Evolutionary conservation across 208 protist species (phyloP).

Genomic region (Pavlovales sp.): DNA sequence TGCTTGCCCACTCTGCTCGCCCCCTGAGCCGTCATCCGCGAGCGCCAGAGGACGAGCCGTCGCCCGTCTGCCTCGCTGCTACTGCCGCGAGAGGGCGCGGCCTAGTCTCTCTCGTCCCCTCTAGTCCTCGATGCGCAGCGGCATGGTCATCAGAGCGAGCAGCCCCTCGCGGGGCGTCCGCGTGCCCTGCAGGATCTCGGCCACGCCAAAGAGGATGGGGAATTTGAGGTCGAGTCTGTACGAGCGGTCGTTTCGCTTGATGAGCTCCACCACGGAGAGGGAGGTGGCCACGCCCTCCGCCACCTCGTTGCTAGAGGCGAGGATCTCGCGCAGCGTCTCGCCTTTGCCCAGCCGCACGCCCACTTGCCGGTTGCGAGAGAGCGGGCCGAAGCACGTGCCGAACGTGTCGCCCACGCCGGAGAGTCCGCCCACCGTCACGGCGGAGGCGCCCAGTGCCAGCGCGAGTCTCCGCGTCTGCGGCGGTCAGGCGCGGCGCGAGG

Average conservation of each 20-base stretch:
- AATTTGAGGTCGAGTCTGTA: constrained; percentile 44
- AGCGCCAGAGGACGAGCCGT: too few relatives aligned
- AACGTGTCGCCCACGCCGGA: constrained; percentile 50
- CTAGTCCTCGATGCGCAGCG: constrained; percentile 31
- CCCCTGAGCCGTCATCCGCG: too few relatives aligned
- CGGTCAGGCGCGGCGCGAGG: too few relatives aligned
- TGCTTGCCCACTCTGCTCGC: too few relatives aligned
- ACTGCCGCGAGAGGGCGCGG: too few relatives aligned
- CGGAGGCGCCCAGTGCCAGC: background rate
- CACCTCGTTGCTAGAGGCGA: constrained; percentile 36
- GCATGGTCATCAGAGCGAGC: constrained; percentile 42
- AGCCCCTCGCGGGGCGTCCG: constrained; percentile 38
- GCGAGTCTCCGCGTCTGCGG: background rate
- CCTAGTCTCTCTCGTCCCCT: too few relatives aligned
- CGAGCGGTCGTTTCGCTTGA: background rate
- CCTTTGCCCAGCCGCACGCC: constrained; percentile 24
- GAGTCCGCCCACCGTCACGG: constrained; percentile 39
- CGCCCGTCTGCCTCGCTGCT: too few relatives aligned
- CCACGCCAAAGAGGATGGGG: constrained; percentile 51
- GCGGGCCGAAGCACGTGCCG: constrained; percentile 50
- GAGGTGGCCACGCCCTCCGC: constrained; percentile 40
- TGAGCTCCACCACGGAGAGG: background rate
- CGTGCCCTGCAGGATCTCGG: constrained; percentile 34
- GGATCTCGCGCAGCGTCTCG: constrained; percentile 37
- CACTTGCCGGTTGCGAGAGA: constrained; percentile 5